Percentiles rank a stretch among this genome's conserved stretches.
phyloP scores from a whole-genome alignment of 192 early-diverging fungal genomes.

The Backusella liffmaniae region DNA sequence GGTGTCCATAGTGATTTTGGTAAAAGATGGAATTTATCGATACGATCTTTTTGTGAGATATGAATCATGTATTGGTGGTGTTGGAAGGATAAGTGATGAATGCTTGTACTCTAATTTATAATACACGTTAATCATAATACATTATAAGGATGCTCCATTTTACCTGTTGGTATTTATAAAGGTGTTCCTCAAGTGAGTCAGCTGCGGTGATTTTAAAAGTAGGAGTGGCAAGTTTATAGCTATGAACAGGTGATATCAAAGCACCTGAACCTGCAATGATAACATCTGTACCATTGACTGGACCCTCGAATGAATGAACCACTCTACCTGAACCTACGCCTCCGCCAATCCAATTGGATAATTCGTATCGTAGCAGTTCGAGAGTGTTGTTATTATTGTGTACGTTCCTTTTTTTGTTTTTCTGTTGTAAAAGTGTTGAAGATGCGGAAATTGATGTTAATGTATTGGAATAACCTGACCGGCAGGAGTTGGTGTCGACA shows the following conservation, averaged over 20 bases:
- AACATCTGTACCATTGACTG: conserved; percentile 12
- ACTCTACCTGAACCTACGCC: conserved; percentile 19
- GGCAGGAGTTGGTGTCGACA: background rate
- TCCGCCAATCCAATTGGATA: conserved; percentile 13
- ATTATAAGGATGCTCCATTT: background rate
- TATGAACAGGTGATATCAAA: background rate
- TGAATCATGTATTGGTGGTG: conserved; percentile 24
- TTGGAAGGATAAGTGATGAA: conserved; percentile 1
- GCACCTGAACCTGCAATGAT: conserved; percentile 23
- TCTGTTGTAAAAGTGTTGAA: background rate
- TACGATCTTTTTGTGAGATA: conserved; percentile 6
- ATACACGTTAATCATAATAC: background rate
- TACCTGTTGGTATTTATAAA: background rate
- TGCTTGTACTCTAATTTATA: background rate
- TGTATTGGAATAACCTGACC: background rate
- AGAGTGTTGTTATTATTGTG: background rate
- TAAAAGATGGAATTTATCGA: conserved; percentile 6
- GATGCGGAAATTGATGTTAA: background rate
- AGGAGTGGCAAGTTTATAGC: background rate
- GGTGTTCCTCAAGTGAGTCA: background rate
- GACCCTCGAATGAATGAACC: conserved; percentile 20
- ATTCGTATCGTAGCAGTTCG: conserved; percentile 6
- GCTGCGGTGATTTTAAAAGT: background rate
- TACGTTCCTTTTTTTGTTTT: background rate
- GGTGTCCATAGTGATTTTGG: conserved; percentile 22